Conservation (phyloP, 805 yeast genomes). For the Brettanomyces bruxellensis region DNA sequence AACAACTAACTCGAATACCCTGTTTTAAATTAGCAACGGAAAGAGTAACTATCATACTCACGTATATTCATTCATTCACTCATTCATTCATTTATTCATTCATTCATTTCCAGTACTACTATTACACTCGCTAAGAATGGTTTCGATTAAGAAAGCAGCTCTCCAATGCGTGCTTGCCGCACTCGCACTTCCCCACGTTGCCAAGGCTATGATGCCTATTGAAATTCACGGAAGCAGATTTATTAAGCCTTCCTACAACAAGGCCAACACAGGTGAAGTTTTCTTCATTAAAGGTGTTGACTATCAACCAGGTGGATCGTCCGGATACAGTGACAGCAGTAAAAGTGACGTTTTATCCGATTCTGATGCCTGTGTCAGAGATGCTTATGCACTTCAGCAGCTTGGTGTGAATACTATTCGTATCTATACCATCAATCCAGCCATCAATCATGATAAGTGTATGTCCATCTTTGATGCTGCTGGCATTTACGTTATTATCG, state of each 20-base stretch:
- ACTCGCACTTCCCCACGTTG: background rate
- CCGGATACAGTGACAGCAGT: conserved; percentile 33
- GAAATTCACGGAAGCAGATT: conserved; percentile 48
- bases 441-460: conserved; percentile 81
- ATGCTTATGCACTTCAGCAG: conserved; percentile 67
- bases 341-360: conserved; percentile 63
- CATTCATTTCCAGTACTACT: background rate
- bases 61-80: too few species aligned
- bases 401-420: conserved; percentile 76
- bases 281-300: conserved; percentile 83
- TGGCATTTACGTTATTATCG: conserved; percentile 82
- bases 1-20: too few species aligned
- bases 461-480: conserved; percentile 85
- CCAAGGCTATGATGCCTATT: conserved; percentile 47
- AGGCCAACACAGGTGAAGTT: conserved; percentile 38
- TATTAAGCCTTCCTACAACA: conserved; percentile 38
- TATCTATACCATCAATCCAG: conserved; percentile 76
- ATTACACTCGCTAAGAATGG: background rate
- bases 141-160: background rate
- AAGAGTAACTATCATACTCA: too few species aligned
- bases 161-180: background rate
- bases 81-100: background rate
- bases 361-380: conserved; percentile 64
- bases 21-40: too few species aligned
- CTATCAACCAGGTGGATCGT: conserved; percentile 91